phyloP scores from a whole-genome alignment of 768 basidiomycete genomes.

The Hygrocybe coccinea region DNA sequence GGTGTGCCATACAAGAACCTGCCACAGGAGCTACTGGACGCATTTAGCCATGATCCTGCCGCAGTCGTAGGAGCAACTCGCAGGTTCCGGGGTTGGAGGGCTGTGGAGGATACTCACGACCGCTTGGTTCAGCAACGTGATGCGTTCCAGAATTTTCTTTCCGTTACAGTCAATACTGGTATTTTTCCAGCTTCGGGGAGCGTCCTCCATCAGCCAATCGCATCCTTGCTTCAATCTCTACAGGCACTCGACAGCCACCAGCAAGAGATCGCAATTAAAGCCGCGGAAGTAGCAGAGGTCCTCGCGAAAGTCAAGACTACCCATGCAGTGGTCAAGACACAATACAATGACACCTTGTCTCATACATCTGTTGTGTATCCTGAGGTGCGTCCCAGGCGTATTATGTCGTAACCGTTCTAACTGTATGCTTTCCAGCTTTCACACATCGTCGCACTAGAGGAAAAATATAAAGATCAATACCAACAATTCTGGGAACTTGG shows the following conservation, averaged over 20 bases:
- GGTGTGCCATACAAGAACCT: constrained; percentile 46
- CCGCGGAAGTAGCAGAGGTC: constrained; percentile 44
- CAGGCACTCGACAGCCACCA: constrained; percentile 46
- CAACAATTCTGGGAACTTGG: constrained; percentile 80
- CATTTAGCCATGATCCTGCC: constrained; percentile 72
- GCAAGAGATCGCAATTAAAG: constrained; percentile 40
- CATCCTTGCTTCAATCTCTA: constrained; percentile 45
- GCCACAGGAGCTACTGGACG: constrained; percentile 65
- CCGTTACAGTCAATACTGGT: constrained; percentile 18
- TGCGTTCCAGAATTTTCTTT: constrained; percentile 45
- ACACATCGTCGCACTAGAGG: constrained; percentile 63
- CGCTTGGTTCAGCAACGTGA: constrained; percentile 60
- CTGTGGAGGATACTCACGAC: constrained; percentile 69
- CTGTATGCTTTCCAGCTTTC: constrained; percentile 46
- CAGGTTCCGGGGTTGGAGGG: constrained; percentile 58
- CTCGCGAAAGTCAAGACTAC: constrained; percentile 50
- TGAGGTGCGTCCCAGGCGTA: constrained; percentile 44
- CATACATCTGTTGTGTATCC: constrained; percentile 75
- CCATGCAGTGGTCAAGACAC: constrained; percentile 54
- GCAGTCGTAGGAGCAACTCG: constrained; percentile 67
- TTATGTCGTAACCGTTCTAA: constrained; percentile 1
- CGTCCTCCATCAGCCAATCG: constrained; percentile 53
- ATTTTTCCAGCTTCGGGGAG: constrained; percentile 28
- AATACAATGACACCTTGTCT: constrained; percentile 60
- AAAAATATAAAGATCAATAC: constrained; percentile 75